Conservation (phyloP, 1,139 yeast species). For the Tardiomyces blankii region DNA sequence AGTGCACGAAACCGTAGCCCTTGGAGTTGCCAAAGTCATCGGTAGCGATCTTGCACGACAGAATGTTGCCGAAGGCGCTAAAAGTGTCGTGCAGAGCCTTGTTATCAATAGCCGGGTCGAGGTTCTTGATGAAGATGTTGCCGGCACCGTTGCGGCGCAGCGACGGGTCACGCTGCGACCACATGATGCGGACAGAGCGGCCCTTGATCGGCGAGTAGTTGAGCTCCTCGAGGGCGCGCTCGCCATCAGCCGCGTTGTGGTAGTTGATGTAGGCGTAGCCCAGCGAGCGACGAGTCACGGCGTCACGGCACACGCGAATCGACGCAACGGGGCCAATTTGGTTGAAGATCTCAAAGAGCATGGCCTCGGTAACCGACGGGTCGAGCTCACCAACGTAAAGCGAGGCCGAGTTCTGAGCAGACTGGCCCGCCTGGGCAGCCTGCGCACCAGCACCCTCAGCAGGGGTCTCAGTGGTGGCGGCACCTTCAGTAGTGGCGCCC, state of each 20-base stretch:
- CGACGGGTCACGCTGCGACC: constrained; percentile 99
- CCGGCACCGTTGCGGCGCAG: constrained; percentile 94
- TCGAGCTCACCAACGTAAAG: constrained; percentile 97
- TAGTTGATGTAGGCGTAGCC: constrained; percentile 98
- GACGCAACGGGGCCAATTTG: constrained; percentile 94
- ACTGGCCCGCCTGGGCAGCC: constrained; percentile 25
- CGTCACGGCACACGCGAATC: constrained; percentile 98
- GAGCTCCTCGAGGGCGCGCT: constrained; percentile 88
- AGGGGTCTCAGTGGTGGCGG: constrained; percentile 13
- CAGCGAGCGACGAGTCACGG: constrained; percentile 90
- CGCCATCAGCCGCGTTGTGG: constrained; percentile 85
- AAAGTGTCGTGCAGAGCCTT: constrained; percentile 97
- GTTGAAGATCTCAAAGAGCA: constrained; percentile 87
- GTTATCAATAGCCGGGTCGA: constrained; percentile 97
- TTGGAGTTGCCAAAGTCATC: constrained; percentile 87
- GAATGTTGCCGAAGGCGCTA: constrained; percentile 90
- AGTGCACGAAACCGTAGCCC: constrained; percentile 97
- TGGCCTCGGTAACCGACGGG: constrained; percentile 87
- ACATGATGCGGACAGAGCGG: constrained; percentile 98
- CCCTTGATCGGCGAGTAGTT: constrained; percentile 93
- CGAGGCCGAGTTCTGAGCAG: constrained; percentile 57
- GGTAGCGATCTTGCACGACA: constrained; percentile 96
- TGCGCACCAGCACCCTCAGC: constrained; percentile 24
- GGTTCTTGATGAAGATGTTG: constrained; percentile 95
- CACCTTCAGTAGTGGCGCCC: constrained; percentile 10